phyloP scores from a whole-genome alignment of 78 protist species.

The Pigoraptor vietnamica region DNA sequence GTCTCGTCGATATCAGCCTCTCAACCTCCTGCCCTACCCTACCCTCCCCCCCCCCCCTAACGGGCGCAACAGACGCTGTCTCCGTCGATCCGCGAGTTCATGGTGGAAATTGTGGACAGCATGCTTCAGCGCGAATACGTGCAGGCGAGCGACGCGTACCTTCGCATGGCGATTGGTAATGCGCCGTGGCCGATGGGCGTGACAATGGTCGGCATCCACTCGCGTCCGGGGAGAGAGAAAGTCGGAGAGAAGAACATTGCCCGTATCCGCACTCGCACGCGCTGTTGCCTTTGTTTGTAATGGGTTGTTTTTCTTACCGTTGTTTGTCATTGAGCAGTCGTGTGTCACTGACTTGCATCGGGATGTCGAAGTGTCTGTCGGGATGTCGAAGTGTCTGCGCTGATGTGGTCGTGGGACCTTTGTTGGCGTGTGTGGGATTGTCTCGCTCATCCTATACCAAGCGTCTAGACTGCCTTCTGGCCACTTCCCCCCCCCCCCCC shows the following conservation, averaged over 20 bases:
- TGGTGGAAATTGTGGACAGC: slow-evolving; percentile 23
- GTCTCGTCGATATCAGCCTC: background rate
- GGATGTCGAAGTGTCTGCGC: too few relatives aligned
- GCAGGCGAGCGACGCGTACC: slow-evolving; percentile 67
- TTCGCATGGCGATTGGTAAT: slow-evolving; percentile 88
- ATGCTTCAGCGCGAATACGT: slow-evolving; percentile 62
- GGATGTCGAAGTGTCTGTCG: background rate
- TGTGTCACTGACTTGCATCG: too few relatives aligned
- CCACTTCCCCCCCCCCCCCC: too few relatives aligned
- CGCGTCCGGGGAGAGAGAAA: slow-evolving; percentile 82
- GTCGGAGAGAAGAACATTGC: slow-evolving; percentile 51
- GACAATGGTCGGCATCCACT: slow-evolving; percentile 72
- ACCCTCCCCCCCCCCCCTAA: too few relatives aligned
- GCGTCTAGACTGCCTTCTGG: background rate
- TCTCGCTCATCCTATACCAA: slow-evolving; percentile 20
- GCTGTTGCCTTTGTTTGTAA: background rate
- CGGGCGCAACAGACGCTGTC: background rate
- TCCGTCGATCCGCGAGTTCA: slow-evolving; percentile 27
- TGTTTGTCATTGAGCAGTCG: too few relatives aligned
- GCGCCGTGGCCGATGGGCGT: slow-evolving; percentile 81
- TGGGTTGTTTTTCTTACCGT: background rate
- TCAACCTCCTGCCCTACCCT: background rate
- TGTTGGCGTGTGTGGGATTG: background rate
- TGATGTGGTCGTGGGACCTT: too few relatives aligned
- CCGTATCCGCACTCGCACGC: background rate